Conservation (phyloP, 2,329 filamentous ascomycete genomes). For the Alternaria ventricosa region DNA sequence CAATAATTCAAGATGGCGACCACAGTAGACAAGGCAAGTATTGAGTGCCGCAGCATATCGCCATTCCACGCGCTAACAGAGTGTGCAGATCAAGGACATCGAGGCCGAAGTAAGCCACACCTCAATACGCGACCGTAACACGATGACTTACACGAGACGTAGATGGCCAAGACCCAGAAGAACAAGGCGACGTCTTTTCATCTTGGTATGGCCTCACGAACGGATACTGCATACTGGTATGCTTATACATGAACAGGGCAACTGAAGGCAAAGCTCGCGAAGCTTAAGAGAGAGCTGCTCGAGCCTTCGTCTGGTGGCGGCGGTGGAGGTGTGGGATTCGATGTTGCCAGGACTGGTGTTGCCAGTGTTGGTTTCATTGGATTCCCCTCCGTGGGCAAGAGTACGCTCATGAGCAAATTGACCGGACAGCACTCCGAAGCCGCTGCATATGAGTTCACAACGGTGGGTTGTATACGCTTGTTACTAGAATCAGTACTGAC, state of each 20-base stretch:
- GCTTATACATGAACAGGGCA: slow-evolving; percentile 62
- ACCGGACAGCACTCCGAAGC: slow-evolving; percentile 98
- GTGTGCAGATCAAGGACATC: slow-evolving; percentile 85
- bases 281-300: slow-evolving; percentile 94
- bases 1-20: slow-evolving; percentile 79
- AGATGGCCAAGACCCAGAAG: slow-evolving; percentile 97
- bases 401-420: slow-evolving; percentile 92
- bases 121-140: slow-evolving; percentile 19
- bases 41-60: slow-evolving; percentile 28
- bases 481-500: slow-evolving; percentile 13
- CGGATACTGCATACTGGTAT: slow-evolving; percentile 9
- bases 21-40: slow-evolving; percentile 88
- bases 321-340: slow-evolving; percentile 87
- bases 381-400: slow-evolving; percentile 97
- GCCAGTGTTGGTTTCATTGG: slow-evolving; percentile 97
- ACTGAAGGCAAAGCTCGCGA: slow-evolving; percentile 96
- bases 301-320: slow-evolving; percentile 84
- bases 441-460: slow-evolving; percentile 98
- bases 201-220: slow-evolving; percentile 63
- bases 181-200: slow-evolving; percentile 96
- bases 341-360: slow-evolving; percentile 96
- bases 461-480: slow-evolving; percentile 47
- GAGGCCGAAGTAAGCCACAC: slow-evolving; percentile 79
- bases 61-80: slow-evolving; percentile 34
- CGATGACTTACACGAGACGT: slow-evolving; percentile 34